phyloP scores from a whole-genome alignment of 805 yeast species.

The Ogataea chonburiensis region DNA sequence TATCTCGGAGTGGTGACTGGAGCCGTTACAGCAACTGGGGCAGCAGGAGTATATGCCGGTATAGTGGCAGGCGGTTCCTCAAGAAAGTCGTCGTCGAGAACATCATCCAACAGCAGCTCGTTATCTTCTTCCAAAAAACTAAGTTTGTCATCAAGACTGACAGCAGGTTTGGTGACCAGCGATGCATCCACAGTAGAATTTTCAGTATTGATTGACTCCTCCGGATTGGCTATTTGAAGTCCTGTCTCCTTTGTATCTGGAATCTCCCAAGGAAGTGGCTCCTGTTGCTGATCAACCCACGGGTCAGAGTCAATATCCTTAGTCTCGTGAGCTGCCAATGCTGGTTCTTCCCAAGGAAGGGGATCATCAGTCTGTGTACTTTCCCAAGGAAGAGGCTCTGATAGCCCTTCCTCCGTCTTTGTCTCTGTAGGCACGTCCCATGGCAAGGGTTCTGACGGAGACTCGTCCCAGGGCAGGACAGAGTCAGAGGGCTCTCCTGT shows the following conservation, averaged over 20 bases:
- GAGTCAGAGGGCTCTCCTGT: not conserved
- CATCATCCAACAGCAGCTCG: conserved; percentile 38
- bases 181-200: conserved; percentile 1
- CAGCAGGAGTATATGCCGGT: conserved; percentile 1
- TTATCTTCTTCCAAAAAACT: conserved; percentile 44
- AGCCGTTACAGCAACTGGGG: too few species aligned
- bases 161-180: conserved; percentile 1
- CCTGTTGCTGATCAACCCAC: too few species aligned
- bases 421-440: conserved; percentile 9
- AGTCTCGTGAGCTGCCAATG: too few species aligned
- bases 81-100: conserved; percentile 40
- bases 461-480: conserved; percentile 7
- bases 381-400: conserved; percentile 3
- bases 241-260: too few species aligned
- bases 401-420: conserved; percentile 1
- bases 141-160: conserved; percentile 37
- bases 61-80: conserved; percentile 23
- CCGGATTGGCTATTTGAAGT: not conserved
- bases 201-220: not conserved
- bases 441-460: conserved; percentile 4
- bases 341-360: too few species aligned
- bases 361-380: too few species aligned
- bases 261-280: too few species aligned
- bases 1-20: conserved; percentile 1
- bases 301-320: too few species aligned